These are phyloP conservation scores for Penicillium verrucosum DNA, from an alignment of 2,329 filamentous ascomycete genomes.

Conservation along the genomic window DNA sequence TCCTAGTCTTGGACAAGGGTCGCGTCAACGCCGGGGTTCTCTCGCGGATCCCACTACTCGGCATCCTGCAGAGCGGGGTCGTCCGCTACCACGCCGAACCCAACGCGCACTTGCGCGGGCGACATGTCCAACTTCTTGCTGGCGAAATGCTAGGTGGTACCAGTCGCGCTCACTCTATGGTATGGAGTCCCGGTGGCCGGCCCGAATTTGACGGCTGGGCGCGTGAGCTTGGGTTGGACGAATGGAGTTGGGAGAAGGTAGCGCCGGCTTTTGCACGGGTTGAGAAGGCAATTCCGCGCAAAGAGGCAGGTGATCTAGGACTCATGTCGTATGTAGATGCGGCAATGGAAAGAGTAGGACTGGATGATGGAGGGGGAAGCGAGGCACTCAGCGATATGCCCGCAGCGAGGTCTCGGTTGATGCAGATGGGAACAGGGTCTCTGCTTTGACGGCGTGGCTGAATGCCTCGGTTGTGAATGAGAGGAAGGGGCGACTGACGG, in stretches of 20 bases:
- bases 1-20: not conserved
- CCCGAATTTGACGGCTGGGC: conserved; percentile 3
- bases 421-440: not conserved
- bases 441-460: conserved; percentile 1
- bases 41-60: not conserved
- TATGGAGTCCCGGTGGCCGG: not conserved
- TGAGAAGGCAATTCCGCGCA: not conserved
- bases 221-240: not conserved
- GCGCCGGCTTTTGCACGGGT: not conserved
- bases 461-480: not conserved
- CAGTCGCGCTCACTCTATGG: not conserved
- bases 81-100: not conserved
- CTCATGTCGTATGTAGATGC: not conserved
- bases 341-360: not conserved
- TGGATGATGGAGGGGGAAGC: not conserved
- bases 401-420: conserved; percentile 1
- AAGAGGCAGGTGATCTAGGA: not conserved
- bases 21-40: not conserved
- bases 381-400: conserved; percentile 1
- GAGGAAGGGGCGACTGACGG: not conserved
- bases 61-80: not conserved
- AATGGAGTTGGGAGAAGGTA: conserved; percentile 3
- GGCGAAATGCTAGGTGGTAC: conserved; percentile 1
- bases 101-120: not conserved
- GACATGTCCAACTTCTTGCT: not conserved